Conservation (phyloP, 495 filamentous ascomycete species). For the Neurospora sp. region DNA sequence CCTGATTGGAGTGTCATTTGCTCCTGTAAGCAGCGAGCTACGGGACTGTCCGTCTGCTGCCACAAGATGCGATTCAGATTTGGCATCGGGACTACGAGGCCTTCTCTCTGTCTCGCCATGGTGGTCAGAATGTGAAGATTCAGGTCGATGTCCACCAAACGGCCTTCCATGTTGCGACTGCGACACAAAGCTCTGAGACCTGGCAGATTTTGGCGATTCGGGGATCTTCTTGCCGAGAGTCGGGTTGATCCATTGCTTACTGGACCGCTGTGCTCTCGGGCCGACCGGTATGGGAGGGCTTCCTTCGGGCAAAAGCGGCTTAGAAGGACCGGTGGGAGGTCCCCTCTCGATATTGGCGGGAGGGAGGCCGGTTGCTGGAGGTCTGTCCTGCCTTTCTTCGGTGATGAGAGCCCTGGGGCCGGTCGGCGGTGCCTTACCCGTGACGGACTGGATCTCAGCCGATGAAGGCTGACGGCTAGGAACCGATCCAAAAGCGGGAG, state of each 20-base stretch:
- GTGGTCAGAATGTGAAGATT: constrained; percentile 31
- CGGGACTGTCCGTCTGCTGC: constrained; percentile 22
- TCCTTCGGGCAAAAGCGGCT: constrained; percentile 41
- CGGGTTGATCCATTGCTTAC: constrained; percentile 56
- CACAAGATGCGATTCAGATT: constrained; percentile 22
- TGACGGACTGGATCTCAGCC: constrained; percentile 28
- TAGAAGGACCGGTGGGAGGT: constrained; percentile 36
- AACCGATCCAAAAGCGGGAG: constrained; percentile 69
- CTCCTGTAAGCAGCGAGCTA: constrained; percentile 22
- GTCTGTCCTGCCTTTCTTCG: constrained; percentile 35
- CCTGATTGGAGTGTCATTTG: constrained; percentile 24
- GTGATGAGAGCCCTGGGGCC: constrained; percentile 37
- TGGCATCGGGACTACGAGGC: constrained; percentile 37
- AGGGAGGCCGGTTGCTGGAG: constrained; percentile 13
- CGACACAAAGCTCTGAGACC: constrained; percentile 34
- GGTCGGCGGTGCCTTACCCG: constrained; percentile 39
- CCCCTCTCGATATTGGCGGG: constrained; percentile 20
- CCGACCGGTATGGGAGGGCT: constrained; percentile 48
- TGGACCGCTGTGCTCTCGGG: constrained; percentile 43
- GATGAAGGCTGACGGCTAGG: constrained; percentile 34
- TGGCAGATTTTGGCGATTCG: constrained; percentile 33
- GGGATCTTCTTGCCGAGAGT: constrained; percentile 33
- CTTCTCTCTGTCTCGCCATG: constrained; percentile 29
- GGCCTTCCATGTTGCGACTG: constrained; percentile 32
- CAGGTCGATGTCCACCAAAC: constrained; percentile 19